Conservation (phyloP, 2,329 filamentous ascomycete species). For the Ophiognomonia clavigignenti-juglandacearum region DNA sequence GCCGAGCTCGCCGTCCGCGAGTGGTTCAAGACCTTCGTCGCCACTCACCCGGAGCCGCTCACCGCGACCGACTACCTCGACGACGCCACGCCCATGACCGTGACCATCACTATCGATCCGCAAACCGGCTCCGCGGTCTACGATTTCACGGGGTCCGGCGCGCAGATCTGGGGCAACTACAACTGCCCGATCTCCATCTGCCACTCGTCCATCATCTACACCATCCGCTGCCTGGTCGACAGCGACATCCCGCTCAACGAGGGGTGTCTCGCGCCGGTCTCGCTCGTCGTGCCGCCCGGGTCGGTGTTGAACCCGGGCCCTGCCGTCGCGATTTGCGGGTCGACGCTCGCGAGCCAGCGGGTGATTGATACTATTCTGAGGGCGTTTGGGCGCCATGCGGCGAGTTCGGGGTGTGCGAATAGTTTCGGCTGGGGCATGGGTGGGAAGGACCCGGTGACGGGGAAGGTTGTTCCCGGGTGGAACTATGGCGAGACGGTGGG, state of each 20-base stretch:
- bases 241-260: constrained; percentile 32
- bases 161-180: constrained; percentile 29
- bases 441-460: constrained; percentile 15
- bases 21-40: constrained; percentile 31
- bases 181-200: constrained; percentile 32
- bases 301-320: constrained; percentile 29
- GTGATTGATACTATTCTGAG: constrained; percentile 17
- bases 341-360: constrained; percentile 14
- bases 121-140: constrained; percentile 26
- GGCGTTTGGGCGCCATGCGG: constrained; percentile 17
- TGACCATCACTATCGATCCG: constrained; percentile 26
- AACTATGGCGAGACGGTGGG: constrained; percentile 27
- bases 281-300: constrained; percentile 26
- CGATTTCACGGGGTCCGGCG: constrained; percentile 29
- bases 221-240: constrained; percentile 28
- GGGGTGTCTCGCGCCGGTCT: constrained; percentile 29
- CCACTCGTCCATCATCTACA: constrained; percentile 33
- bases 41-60: constrained; percentile 34
- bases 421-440: constrained; percentile 19
- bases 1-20: constrained; percentile 32
- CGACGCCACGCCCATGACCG: constrained; percentile 28
- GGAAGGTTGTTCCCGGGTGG: constrained; percentile 18
- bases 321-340: constrained; percentile 19
- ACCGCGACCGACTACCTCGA: constrained; percentile 30
- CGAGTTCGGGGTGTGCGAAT: constrained; percentile 17